A percentile compares a stretch with the other conserved stretches of the same genome.
Evolutionary conservation across 139 green algal species (phyloP).

Genomic region (Dunaliella primolecta): DNA sequence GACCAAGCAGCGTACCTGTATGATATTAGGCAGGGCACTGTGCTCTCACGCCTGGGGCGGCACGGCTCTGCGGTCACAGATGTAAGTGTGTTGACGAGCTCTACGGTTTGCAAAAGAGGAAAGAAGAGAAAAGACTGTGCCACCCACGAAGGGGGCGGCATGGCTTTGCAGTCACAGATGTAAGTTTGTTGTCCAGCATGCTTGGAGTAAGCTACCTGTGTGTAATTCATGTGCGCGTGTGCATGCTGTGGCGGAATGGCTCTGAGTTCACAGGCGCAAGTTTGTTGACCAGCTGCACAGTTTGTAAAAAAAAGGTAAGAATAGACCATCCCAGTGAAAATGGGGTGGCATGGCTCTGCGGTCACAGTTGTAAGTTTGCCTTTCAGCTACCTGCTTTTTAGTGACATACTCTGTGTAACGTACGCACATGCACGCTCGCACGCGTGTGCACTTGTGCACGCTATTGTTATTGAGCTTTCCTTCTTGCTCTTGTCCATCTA

Average conservation of each 20-base stretch:
- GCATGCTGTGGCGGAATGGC: background rate
- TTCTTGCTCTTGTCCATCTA: no score
- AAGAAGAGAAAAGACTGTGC: no score
- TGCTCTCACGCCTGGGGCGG: conserved; percentile 32
- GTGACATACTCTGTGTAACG: no score
- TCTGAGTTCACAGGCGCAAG: conserved; percentile 38
- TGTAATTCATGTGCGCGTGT: background rate
- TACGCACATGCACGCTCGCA: no score
- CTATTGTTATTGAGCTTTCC: no score
- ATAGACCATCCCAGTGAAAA: no score
- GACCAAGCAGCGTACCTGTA: conserved; percentile 57
- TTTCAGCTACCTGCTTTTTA: no score
- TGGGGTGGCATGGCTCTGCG: background rate
- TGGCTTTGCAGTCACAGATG: background rate
- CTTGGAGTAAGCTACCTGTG: background rate
- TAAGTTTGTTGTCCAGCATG: background rate
- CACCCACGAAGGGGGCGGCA: no score
- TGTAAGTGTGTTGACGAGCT: background rate
- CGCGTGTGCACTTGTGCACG: no score
- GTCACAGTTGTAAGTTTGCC: background rate
- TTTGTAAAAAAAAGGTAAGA: no score
- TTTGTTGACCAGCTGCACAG: background rate
- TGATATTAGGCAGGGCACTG: conserved; percentile 41
- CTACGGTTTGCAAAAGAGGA: no score
- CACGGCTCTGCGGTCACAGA: conserved; percentile 43